Evolutionary conservation across 768 basidiomycete genomes (phyloP).

Genomic region (Lyophyllum decastes): DNA sequence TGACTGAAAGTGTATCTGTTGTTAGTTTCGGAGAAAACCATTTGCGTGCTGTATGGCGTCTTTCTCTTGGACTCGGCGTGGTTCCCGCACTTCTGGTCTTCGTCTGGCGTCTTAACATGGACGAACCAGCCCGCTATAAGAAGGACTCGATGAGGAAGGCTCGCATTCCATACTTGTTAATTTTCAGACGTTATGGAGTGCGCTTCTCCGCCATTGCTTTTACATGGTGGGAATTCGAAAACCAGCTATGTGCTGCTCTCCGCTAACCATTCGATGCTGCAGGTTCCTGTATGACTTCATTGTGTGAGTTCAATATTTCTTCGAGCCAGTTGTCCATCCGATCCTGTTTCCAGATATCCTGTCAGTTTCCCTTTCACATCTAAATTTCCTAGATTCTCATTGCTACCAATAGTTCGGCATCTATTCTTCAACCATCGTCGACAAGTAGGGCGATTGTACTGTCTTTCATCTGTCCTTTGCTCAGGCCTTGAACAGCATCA

Average conservation of each 20-base stretch:
- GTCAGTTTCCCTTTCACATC: conserved; percentile 37
- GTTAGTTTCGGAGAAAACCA: conserved; percentile 74
- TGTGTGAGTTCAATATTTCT: conserved; percentile 42
- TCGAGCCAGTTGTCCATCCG: not conserved
- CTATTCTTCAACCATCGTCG: conserved; percentile 76
- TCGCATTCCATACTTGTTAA: conserved; percentile 72
- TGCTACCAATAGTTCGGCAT: conserved; percentile 61
- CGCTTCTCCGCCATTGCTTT: conserved; percentile 73
- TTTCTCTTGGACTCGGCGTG: conserved; percentile 82
- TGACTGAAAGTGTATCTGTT: not conserved
- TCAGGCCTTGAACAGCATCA: conserved; percentile 45
- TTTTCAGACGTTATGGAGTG: conserved; percentile 80
- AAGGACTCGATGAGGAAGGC: conserved; percentile 79
- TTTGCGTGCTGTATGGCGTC: conserved; percentile 84
- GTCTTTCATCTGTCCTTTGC: not conserved
- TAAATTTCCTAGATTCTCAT: not conserved
- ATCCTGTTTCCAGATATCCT: conserved; percentile 49
- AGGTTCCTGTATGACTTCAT: conserved; percentile 85
- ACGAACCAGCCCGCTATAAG: conserved; percentile 73
- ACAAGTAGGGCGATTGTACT: conserved; percentile 45
- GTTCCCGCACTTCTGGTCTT: conserved; percentile 83
- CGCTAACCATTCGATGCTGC: not conserved
- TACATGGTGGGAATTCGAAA: conserved; percentile 54
- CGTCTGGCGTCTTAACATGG: conserved; percentile 84
- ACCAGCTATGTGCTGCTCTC: not conserved